Base-by-base conservation (phyloP, 768 basidiomycete species). In the Trametopsis cervina region DNA sequence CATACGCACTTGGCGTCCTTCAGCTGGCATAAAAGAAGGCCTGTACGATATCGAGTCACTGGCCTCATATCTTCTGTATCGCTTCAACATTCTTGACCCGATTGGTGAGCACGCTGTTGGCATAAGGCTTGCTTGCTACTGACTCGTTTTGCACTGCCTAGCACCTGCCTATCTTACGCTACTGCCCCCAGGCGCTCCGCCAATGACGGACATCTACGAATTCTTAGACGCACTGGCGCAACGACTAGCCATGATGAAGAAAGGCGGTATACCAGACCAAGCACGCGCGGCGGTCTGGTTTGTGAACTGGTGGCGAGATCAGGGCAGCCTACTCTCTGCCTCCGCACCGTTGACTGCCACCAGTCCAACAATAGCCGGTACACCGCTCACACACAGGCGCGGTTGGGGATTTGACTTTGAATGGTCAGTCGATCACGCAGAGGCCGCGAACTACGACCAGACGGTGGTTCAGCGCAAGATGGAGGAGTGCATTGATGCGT, bases 11-110 rank as follows among this genome's bases (percentile, higher is more conserved):
- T 49, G 35, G n/a, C 27, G 24, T 27, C 50, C 25, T 10, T 13
- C 61, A 92, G 90, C 90, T 64, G 91, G 92, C 18, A 93, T 97
- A 70, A 96, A 96, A 66, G 90, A 93, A 71, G 83, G 87, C 20
- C 64, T 96, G 49, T 93, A 94, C 62, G 88, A 92, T 63, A 73
- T 80, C 52, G 89, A 95, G 63, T 73, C 83, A 2, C 73, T 95
- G 39, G 89, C 88, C 24, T 77, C 86, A 42, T 98, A 96, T 71
- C 72, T 97, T 23, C 65, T 95, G 22, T 93, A 89, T 63, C 75
- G 87, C 53, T 70, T 97, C 52, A 94, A 91, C 64, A 66, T 85
- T 36, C 71, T 90, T 48, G 77, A 89, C 64, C 83, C 85, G 21
- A 66, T 73, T 25, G 68, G 89, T 90, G 60, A 64, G 83, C 15